These are phyloP conservation scores for Penstemon newberryi DNA, from an alignment of 257 asterid species.

Conservation along the genomic window DNA sequence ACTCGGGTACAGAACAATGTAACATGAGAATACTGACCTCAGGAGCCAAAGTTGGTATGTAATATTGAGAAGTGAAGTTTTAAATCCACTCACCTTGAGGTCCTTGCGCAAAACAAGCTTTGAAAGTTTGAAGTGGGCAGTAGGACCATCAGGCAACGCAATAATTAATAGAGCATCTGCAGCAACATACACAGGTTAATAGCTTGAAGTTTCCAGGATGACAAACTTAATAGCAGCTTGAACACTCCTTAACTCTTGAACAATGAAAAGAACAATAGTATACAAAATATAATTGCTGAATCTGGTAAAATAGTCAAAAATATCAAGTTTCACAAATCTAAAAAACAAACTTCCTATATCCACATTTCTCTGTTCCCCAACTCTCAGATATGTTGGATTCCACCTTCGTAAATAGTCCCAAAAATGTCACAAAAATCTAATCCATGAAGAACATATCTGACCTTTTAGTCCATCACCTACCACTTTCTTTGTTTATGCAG, in stretches of 20 bases:
- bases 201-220: constrained; percentile 1
- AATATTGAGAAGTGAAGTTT: not conserved
- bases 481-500: too few relatives aligned
- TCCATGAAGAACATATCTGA: too few relatives aligned
- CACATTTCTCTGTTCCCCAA: not conserved
- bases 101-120: constrained; percentile 80
- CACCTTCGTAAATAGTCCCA: too few relatives aligned
- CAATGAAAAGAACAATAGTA: not conserved
- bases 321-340: not conserved
- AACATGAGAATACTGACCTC: not conserved
- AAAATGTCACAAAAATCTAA: too few relatives aligned
- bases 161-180: constrained; percentile 83
- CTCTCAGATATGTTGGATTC: not conserved
- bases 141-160: constrained; percentile 89
- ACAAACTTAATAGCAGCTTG: constrained; percentile 6
- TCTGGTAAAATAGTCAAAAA: not conserved
- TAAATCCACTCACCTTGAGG: constrained; percentile 53
- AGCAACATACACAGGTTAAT: constrained; percentile 29
- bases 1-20: too few relatives aligned
- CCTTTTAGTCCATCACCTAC: too few relatives aligned
- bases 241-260: not conserved
- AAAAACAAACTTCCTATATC: not conserved
- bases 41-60: not conserved
- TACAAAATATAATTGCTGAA: not conserved
- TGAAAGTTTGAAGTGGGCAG: constrained; percentile 94